Percentiles rank a stretch among this genome's conserved stretches.
phyloP scores from a whole-genome alignment of 805 yeast species.

The Candida xiaguanensis region DNA sequence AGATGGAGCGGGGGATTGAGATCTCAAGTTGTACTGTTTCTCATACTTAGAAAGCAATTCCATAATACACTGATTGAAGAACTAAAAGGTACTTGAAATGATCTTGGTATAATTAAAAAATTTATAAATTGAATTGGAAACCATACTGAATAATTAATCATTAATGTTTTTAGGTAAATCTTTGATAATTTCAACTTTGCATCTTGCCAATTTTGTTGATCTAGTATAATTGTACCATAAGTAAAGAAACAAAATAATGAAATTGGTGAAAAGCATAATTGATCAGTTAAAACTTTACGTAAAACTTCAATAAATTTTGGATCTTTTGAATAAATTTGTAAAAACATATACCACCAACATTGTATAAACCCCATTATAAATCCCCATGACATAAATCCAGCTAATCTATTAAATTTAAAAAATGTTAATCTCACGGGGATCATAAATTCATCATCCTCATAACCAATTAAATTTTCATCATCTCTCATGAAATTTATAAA shows the following conservation, averaged over 20 bases:
- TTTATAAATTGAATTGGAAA: slow-evolving; percentile 77
- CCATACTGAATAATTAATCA: slow-evolving; percentile 74
- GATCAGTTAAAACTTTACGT: slow-evolving; percentile 86
- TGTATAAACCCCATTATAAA: slow-evolving; percentile 76
- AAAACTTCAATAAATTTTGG: slow-evolving; percentile 82
- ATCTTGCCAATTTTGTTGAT: slow-evolving; percentile 64
- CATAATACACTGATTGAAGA: slow-evolving; percentile 83
- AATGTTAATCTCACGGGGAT: slow-evolving; percentile 24
- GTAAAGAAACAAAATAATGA: slow-evolving; percentile 77
- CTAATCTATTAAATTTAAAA: slow-evolving; percentile 67
- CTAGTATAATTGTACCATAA: slow-evolving; percentile 79
- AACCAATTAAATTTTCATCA: slow-evolving; percentile 20
- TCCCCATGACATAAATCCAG: slow-evolving; percentile 87
- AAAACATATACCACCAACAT: slow-evolving; percentile 82
- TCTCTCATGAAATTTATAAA: slow-evolving; percentile 32
- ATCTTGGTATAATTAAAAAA: slow-evolving; percentile 64
- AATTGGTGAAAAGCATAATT: slow-evolving; percentile 82
- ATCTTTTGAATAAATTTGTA: slow-evolving; percentile 78
- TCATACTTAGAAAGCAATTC: slow-evolving; percentile 88
- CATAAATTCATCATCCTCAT: neutral
- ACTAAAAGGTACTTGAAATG: slow-evolving; percentile 86
- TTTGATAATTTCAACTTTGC: slow-evolving; percentile 60
- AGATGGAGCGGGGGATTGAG: too few species aligned
- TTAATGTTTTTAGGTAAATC: slow-evolving; percentile 64
- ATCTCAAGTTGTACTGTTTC: slow-evolving; percentile 43